Conservation (phyloP, 2,329 filamentous ascomycete species). For the Verticillium albo-atrum region DNA sequence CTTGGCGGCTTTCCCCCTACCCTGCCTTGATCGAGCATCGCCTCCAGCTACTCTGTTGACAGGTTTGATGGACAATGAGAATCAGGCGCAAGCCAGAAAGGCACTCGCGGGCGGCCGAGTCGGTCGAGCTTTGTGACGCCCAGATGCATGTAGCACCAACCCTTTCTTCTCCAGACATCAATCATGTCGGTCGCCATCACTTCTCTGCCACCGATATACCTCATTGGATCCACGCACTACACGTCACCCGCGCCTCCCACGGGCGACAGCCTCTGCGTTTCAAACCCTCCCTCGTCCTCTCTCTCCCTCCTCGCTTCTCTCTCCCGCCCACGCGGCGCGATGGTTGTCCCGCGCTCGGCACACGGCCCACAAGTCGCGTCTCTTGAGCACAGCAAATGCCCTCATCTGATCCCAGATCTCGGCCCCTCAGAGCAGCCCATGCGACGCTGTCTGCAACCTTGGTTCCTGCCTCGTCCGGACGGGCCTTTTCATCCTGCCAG, state of each 20-base stretch:
- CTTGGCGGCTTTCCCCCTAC: no score
- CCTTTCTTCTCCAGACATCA: not conserved
- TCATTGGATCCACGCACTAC: not conserved
- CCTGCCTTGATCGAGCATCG: no score
- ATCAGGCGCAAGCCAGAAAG: no score
- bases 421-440: not conserved
- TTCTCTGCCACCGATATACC: not conserved
- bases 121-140: no score
- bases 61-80: no score
- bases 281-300: not conserved
- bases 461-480: not conserved
- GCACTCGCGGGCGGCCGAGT: no score
- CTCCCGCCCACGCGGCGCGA: not conserved
- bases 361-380: not conserved
- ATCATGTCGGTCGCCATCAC: not conserved
- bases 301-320: not conserved
- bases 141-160: not conserved
- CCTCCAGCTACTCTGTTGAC: no score
- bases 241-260: not conserved
- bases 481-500: not conserved
- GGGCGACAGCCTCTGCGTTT: not conserved
- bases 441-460: not conserved
- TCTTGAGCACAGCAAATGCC: not conserved
- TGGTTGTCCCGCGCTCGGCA: not conserved
- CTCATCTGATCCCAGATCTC: not conserved